Conservation (phyloP, 2,329 filamentous ascomycete species). For the Aspergillus tanneri region DNA sequence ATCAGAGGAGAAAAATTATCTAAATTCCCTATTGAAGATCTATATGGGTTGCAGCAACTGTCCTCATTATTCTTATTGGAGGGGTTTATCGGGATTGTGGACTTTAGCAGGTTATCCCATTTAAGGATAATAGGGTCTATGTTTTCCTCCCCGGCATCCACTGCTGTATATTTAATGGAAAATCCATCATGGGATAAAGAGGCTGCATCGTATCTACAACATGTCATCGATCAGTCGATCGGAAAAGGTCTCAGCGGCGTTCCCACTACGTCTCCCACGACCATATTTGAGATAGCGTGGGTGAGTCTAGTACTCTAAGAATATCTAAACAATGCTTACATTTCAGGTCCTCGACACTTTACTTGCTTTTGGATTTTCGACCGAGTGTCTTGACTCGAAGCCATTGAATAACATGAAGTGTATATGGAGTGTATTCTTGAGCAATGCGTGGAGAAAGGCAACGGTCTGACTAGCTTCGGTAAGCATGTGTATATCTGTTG, state of each 20-base stretch:
- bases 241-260: background rate
- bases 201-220: background rate
- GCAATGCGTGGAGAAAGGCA: too few relatives aligned
- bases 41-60: too few relatives aligned
- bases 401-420: too few relatives aligned
- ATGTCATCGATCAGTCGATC: background rate
- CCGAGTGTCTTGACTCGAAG: background rate
- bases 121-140: background rate
- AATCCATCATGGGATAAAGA: constrained; percentile 1
- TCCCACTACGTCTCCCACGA: constrained; percentile 3
- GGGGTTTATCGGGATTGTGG: background rate
- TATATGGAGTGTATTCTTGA: too few relatives aligned
- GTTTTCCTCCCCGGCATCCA: constrained; percentile 1
- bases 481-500: too few relatives aligned
- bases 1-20: too few relatives aligned
- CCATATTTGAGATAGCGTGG: constrained; percentile 3
- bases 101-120: background rate
- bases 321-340: background rate
- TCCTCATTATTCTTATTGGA: background rate
- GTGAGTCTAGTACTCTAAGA: background rate
- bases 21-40: too few relatives aligned
- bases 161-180: constrained; percentile 5
- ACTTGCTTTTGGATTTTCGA: background rate
- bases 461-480: too few relatives aligned
- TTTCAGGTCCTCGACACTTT: too few relatives aligned